These are phyloP conservation scores for Globisporangium nagaii DNA, from an alignment of 352 stramenopile species.

Conservation along the genomic window DNA sequence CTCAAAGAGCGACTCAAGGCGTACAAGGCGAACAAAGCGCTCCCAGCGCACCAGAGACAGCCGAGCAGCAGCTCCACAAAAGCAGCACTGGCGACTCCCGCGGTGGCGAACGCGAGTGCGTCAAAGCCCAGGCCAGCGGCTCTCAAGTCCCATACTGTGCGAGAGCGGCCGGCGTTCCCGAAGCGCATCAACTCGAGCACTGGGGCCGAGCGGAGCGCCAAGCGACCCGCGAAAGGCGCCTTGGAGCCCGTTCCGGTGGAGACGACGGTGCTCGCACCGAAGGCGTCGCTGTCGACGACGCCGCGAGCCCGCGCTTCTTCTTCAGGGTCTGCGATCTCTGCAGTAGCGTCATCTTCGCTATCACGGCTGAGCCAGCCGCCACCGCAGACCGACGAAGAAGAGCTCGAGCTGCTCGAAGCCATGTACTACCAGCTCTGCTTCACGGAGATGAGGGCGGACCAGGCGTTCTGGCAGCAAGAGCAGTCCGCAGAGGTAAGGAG, in stretches of 20 bases:
- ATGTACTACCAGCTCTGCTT: constrained; percentile 53
- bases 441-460: constrained; percentile 26
- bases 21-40: constrained; percentile 37
- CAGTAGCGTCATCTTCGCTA: background rate
- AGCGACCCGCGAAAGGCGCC: constrained; percentile 12
- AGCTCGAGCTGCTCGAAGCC: constrained; percentile 43
- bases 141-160: background rate
- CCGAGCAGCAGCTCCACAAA: too few species aligned
- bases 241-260: background rate
- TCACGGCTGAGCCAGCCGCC: background rate
- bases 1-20: constrained; percentile 34
- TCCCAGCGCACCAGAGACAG: constrained; percentile 3
- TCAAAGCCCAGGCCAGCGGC: background rate
- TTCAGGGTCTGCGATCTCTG: too few species aligned
- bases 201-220: constrained; percentile 6
- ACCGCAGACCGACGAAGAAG: constrained; percentile 17
- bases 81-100: background rate
- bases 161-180: constrained; percentile 11
- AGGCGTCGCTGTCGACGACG: background rate
- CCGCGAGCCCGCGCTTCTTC: background rate
- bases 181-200: constrained; percentile 12
- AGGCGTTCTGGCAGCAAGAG: constrained; percentile 41
- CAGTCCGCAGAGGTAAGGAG: constrained; percentile 35
- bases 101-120: background rate
- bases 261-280: background rate